phyloP scores from a whole-genome alignment of 768 basidiomycete species.

The Amanita exitialis region DNA sequence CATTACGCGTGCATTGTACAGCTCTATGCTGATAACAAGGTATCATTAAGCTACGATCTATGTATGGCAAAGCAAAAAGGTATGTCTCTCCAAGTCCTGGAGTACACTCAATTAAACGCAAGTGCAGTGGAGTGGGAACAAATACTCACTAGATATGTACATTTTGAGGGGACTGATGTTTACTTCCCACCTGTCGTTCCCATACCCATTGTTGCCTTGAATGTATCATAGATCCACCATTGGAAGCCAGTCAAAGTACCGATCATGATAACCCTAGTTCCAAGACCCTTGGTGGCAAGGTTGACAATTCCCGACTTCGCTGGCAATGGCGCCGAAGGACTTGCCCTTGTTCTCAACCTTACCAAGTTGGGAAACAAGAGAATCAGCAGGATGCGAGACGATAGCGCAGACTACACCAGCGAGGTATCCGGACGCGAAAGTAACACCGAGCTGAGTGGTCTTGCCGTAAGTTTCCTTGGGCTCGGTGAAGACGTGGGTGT shows the following conservation, averaged over 20 bases:
- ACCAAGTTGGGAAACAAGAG: constrained; percentile 87
- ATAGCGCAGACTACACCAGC: constrained; percentile 94
- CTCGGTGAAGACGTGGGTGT: constrained; percentile 74
- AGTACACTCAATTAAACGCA: background rate
- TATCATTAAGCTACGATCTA: constrained; percentile 6
- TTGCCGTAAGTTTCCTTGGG: constrained; percentile 76
- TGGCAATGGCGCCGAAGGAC: constrained; percentile 55
- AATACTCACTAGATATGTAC: constrained; percentile 3
- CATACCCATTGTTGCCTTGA: constrained; percentile 77
- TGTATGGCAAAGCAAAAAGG: background rate
- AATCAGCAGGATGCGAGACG: constrained; percentile 95
- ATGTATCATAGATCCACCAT: constrained; percentile 91
- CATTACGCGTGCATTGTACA: background rate
- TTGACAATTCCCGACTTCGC: constrained; percentile 55
- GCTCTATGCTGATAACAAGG: too few species aligned
- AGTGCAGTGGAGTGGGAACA: constrained; percentile 1
- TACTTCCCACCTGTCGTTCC: constrained; percentile 88
- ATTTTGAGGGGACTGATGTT: constrained; percentile 5
- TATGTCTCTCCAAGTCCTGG: background rate
- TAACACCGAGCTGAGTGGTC: constrained; percentile 80
- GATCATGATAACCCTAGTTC: constrained; percentile 82
- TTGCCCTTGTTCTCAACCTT: constrained; percentile 84
- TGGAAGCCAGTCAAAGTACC: constrained; percentile 70
- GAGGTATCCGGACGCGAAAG: constrained; percentile 86
- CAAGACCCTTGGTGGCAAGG: constrained; percentile 79